These are phyloP conservation scores for Erysiphe pulchra DNA, from an alignment of 2,329 filamentous ascomycete genomes.

Conservation along the genomic window DNA sequence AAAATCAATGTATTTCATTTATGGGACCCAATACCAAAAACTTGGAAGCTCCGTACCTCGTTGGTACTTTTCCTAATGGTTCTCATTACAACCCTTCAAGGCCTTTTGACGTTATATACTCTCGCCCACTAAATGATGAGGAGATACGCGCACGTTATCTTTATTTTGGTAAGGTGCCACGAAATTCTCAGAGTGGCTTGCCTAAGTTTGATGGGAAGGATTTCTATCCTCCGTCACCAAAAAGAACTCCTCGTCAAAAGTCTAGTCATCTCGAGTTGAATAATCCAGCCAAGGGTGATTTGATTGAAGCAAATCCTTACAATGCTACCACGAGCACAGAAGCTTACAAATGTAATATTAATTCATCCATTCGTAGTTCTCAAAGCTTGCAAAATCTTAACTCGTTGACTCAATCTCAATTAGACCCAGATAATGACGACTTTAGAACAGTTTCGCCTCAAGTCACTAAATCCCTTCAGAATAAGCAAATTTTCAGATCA, in stretches of 20 bases:
- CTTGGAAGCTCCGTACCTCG: too few species aligned
- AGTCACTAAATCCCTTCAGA: too few species aligned
- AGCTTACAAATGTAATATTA: neutral
- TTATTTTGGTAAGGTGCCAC: constrained; percentile 32
- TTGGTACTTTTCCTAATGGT: too few species aligned
- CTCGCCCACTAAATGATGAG: too few species aligned
- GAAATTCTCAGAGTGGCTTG: constrained; percentile 21
- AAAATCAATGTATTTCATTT: too few species aligned
- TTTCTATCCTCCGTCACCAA: constrained; percentile 28
- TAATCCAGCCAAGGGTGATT: neutral
- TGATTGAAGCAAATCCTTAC: neutral
- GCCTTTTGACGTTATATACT: too few species aligned
- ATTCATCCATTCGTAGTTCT: neutral
- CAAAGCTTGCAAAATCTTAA: neutral
- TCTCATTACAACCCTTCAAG: too few species aligned
- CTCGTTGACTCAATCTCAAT: too few species aligned
- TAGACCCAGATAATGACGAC: too few species aligned
- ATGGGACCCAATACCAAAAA: too few species aligned
- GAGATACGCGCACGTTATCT: constrained; percentile 21
- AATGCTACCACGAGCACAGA: neutral
- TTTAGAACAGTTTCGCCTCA: too few species aligned
- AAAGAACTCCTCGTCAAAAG: neutral
- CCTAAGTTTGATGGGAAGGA: constrained; percentile 40
- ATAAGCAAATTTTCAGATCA: too few species aligned
- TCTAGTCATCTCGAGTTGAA: neutral